These are phyloP conservation scores for Suillus bovinus DNA, from an alignment of 768 basidiomycete genomes.

Conservation along the genomic window DNA sequence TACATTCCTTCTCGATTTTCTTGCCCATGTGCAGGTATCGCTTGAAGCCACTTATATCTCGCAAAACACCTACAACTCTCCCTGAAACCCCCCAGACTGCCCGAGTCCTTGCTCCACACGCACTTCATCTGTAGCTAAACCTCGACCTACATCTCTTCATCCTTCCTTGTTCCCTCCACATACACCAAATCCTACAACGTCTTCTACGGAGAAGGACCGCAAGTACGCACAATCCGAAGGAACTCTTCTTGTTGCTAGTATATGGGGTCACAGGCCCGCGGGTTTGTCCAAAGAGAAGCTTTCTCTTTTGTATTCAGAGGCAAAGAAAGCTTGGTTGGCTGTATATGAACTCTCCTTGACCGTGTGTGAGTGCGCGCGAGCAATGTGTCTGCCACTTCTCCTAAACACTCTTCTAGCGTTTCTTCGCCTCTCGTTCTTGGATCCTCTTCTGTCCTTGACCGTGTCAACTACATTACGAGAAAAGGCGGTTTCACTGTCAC, in stretches of 20 bases:
- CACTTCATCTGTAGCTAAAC: conserved; percentile 46
- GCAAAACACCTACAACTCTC: conserved; percentile 37
- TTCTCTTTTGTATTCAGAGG: conserved; percentile 63
- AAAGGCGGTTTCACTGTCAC: conserved; percentile 55
- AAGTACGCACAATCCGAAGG: conserved; percentile 81
- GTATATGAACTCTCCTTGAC: conserved; percentile 77
- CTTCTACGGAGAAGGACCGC: conserved; percentile 68
- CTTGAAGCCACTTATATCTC: conserved; percentile 83
- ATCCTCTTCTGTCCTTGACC: conserved; percentile 84
- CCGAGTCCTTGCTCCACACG: conserved; percentile 49
- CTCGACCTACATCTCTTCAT: conserved; percentile 39
- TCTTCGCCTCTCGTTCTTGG: conserved; percentile 61
- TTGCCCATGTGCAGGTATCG: conserved; percentile 73
- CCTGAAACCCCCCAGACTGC: conserved; percentile 37
- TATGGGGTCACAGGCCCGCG: conserved; percentile 67
- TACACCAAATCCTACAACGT: conserved; percentile 85
- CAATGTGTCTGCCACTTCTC: not conserved
- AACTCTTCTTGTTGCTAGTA: conserved; percentile 63
- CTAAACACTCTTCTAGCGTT: conserved; percentile 52
- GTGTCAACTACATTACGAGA: conserved; percentile 87
- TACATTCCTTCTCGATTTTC: conserved; percentile 51
- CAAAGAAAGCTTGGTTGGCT: conserved; percentile 69
- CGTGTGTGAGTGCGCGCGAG: conserved; percentile 59
- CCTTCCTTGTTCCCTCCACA: conserved; percentile 78
- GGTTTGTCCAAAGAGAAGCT: conserved; percentile 57